These are phyloP conservation scores for Monilinia vaccinii-corymbosi DNA, from an alignment of 2,329 filamentous ascomycete species.

Conservation along the genomic window DNA sequence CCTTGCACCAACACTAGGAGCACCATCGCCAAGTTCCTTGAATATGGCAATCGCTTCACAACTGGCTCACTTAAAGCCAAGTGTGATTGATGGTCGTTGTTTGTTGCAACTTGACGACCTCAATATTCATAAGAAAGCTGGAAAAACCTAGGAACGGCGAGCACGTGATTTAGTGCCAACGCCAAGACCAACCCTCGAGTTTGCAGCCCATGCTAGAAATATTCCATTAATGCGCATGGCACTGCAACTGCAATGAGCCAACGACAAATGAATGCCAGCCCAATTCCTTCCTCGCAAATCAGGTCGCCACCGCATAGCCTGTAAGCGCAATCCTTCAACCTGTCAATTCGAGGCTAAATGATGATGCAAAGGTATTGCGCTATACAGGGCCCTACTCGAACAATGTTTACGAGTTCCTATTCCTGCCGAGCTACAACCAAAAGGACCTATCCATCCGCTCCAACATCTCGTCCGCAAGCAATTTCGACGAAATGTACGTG, in stretches of 20 bases:
- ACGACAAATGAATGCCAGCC: slow-evolving; percentile 35
- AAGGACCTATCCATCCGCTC: slow-evolving; percentile 36
- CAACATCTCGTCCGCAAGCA: slow-evolving; percentile 49
- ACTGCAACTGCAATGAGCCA: slow-evolving; percentile 2
- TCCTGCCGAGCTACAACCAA: slow-evolving; percentile 36
- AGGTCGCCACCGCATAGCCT: slow-evolving; percentile 42
- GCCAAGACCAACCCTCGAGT: background rate
- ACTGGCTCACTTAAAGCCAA: background rate
- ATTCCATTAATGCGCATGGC: background rate
- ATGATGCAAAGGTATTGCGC: slow-evolving; percentile 47
- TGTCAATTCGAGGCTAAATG: background rate
- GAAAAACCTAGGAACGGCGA: background rate
- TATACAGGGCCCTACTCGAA: slow-evolving; percentile 61
- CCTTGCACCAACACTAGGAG: too few species aligned
- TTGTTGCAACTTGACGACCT: background rate
- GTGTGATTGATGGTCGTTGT: background rate
- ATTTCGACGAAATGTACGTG: slow-evolving; percentile 51
- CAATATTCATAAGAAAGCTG: background rate
- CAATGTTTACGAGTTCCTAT: slow-evolving; percentile 46
- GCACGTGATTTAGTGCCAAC: background rate
- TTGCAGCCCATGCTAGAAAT: background rate
- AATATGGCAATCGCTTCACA: background rate
- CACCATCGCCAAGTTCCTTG: background rate
- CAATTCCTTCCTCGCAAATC: slow-evolving; percentile 37
- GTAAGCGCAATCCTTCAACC: slow-evolving; percentile 26